A percentile compares a stretch with the other conserved stretches of the same genome.
Evolutionary conservation across 148 eudicot species (phyloP).

Genomic region (Rhododendron kiyosumense): DNA sequence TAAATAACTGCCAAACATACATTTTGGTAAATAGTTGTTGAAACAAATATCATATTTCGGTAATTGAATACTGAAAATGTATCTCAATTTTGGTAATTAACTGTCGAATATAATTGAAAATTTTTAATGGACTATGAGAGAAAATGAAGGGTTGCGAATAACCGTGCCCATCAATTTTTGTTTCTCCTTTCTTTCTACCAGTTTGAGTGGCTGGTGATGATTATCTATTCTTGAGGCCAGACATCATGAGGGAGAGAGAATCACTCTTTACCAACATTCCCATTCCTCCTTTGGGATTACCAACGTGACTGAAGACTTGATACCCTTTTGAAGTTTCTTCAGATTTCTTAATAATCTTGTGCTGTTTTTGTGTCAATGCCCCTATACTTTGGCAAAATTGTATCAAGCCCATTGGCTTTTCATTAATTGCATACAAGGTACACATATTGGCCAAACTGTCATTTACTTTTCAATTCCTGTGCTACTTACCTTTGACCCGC

Average conservation of each 20-base stretch:
- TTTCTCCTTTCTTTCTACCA: not conserved
- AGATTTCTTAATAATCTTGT: too few relatives aligned
- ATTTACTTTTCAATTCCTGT: not conserved
- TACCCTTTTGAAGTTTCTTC: too few relatives aligned
- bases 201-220: not conserved
- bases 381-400: not conserved
- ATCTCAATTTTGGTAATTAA: too few relatives aligned
- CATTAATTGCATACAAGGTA: not conserved
- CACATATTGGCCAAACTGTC: not conserved
- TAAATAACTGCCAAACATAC: too few relatives aligned
- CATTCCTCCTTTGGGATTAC: not conserved
- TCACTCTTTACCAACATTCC: not conserved
- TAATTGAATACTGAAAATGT: too few relatives aligned
- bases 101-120: too few relatives aligned
- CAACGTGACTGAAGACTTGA: too few relatives aligned
- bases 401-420: not conserved
- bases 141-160: too few relatives aligned
- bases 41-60: too few relatives aligned
- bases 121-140: too few relatives aligned
- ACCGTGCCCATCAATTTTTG: not conserved
- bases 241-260: not conserved
- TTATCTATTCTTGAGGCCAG: not conserved
- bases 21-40: too few relatives aligned
- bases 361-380: not conserved
- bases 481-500: not conserved